These are phyloP conservation scores for Herpetomonas samuelpessoai DNA, from an alignment of 208 protist species.

Conservation along the genomic window DNA sequence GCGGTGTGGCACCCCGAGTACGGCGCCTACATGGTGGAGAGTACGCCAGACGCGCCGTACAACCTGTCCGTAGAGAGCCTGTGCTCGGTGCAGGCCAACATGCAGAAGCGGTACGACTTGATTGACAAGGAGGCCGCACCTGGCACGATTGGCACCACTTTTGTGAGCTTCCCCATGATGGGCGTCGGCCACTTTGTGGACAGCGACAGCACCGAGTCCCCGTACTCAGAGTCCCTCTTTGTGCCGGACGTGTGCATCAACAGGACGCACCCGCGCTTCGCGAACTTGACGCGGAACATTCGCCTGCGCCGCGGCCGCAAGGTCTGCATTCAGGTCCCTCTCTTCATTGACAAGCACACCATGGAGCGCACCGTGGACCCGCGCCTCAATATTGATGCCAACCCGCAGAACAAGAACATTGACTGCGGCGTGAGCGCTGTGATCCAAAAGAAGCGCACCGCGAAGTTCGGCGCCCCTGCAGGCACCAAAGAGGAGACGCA, in stretches of 20 bases:
- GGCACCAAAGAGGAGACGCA: neutral
- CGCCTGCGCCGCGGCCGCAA: conserved; percentile 92
- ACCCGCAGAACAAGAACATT: conserved; percentile 78
- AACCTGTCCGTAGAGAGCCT: conserved; percentile 56
- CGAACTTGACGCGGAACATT: conserved; percentile 97
- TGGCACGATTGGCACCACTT: conserved; percentile 81
- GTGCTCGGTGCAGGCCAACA: conserved; percentile 71
- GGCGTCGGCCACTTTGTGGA: conserved; percentile 79
- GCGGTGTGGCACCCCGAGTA: conserved; percentile 93
- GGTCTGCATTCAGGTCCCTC: conserved; percentile 96
- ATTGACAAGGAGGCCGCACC: conserved; percentile 64
- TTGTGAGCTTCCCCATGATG: conserved; percentile 96
- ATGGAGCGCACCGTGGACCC: conserved; percentile 69
- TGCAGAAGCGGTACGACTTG: conserved; percentile 62
- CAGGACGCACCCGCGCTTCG: conserved; percentile 94
- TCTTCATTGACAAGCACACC: conserved; percentile 94
- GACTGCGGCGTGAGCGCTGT: conserved; percentile 33
- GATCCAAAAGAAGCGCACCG: conserved; percentile 47
- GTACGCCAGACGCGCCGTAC: conserved; percentile 91
- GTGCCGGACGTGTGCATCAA: conserved; percentile 98
- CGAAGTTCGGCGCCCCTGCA: conserved; percentile 31
- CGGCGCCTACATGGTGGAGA: conserved; percentile 94
- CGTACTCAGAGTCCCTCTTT: conserved; percentile 92
- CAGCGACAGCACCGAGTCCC: conserved; percentile 30
- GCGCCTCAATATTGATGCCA: conserved; percentile 77